A percentile compares a stretch with the other conserved stretches of the same genome.
Conservation (phyloP, 176 grass and related monocot genomes). For the Oryza officinalis region DNA sequence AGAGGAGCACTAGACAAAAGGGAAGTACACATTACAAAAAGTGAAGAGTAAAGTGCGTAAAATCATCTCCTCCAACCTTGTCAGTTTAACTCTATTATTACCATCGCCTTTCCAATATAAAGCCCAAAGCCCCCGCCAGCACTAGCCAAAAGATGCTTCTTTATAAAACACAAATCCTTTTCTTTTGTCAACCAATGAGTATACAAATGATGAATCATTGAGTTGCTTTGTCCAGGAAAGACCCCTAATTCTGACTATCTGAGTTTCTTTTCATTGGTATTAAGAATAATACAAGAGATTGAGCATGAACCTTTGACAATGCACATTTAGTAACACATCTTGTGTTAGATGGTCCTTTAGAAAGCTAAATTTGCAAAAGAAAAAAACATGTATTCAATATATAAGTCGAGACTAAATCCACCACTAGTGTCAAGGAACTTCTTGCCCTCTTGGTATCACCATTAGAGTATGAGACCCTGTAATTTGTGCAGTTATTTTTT, state of each 20-base stretch:
- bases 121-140: neutral
- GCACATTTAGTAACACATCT: neutral
- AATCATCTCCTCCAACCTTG: slow-evolving; percentile 10
- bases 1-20: neutral
- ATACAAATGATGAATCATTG: neutral
- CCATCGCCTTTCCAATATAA: slow-evolving; percentile 3
- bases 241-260: neutral
- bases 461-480: neutral
- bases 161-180: neutral
- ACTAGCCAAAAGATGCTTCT: slow-evolving; percentile 1
- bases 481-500: neutral
- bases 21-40: slow-evolving; percentile 20
- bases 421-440: neutral
- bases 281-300: neutral
- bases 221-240: slow-evolving; percentile 6
- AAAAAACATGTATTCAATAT: neutral
- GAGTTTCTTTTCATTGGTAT: neutral
- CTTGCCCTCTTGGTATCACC: neutral
- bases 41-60: slow-evolving; percentile 6
- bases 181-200: neutral
- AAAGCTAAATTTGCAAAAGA: neutral
- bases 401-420: neutral
- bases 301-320: neutral
- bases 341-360: neutral
- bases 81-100: slow-evolving; percentile 20